A percentile compares a stretch with the other conserved stretches of the same genome.
phyloP scores from a whole-genome alignment of 306 rosid species.

The Quercus mongolica region DNA sequence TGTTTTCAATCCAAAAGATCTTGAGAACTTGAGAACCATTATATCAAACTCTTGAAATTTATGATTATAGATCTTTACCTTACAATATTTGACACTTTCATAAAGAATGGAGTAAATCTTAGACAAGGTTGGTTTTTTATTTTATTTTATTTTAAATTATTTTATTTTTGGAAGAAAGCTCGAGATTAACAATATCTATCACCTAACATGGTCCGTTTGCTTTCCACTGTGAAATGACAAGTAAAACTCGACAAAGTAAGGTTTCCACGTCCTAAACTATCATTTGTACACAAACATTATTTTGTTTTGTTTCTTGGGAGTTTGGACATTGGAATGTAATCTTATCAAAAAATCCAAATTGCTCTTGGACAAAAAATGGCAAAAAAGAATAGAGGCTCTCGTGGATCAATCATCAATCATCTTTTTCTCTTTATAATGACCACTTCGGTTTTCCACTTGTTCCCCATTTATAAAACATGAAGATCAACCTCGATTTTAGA shows the following conservation, averaged over 20 bases:
- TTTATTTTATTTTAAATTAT: too few species aligned
- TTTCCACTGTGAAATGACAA: background rate
- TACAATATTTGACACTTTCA: background rate
- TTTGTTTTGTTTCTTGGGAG: background rate
- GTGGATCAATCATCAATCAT: background rate
- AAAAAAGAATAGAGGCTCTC: background rate
- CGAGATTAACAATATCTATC: background rate
- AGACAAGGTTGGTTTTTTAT: too few species aligned
- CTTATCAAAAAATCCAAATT: background rate
- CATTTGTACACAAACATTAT: background rate
- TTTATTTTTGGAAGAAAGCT: background rate
- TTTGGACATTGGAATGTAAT: background rate
- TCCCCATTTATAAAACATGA: slow-evolving; percentile 16
- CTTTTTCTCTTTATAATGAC: slow-evolving; percentile 6
- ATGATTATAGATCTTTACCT: background rate
- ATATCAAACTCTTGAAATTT: too few species aligned
- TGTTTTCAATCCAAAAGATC: too few species aligned
- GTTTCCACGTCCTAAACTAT: background rate
- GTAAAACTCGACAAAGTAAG: background rate
- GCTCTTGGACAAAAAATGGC: background rate
- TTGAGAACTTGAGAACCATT: too few species aligned
- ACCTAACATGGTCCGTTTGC: background rate
- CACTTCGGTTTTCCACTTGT: slow-evolving; percentile 30
- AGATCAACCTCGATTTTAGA: background rate
- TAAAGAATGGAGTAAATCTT: background rate